Base-by-base conservation (phyloP, 805 yeast genomes). In the Clavispora santaluciae region DNA sequence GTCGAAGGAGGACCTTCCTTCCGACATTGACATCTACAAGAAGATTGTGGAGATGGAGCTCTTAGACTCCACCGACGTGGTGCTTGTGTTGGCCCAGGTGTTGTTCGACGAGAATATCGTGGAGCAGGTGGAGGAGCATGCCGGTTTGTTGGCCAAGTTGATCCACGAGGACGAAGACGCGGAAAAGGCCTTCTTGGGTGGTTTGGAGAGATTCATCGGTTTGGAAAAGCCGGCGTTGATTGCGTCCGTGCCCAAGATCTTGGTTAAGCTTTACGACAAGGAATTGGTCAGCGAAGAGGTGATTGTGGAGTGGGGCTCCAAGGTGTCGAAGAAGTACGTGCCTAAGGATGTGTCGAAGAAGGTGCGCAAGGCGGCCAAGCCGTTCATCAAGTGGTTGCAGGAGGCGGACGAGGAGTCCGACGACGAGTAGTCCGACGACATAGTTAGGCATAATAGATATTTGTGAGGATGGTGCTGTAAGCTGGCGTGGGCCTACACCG, bases 341-440 rank as follows among this genome's bases (percentile, higher is more conserved):
- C 86, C 95, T 46, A 93, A 91, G 71, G 95, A 88, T 35, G 75
- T 81, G 24, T 83, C 95, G 39, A 91, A 91, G 72, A 91, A 86
- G 76, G 95, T 90, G 38, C 86, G 96, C 67, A 86, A 82, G 68
- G 93, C 96, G 35, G 97, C 97, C 46, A 90, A 89, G 68, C 95
- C 98, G 22, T 93, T 93, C 69, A 71, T 93, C 49, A 81, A 84
- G 51, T 93, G 99, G 99, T 78, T 93, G 52, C 83, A 88, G 60
- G 90, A 86, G 64, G 98, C 99, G 45, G 96, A 88, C 53, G 83
- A 81, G 61, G 91, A 83, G 49, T 75, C 76, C 50, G 86, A 79
- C 51, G 83, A 79, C 36, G 87, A 81, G 50, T 78, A 73, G 22
- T 29, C 22, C n/a, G n/a, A 35, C 22, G n/a, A 20, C 8, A 15